Evolutionary conservation across 1,139 yeast genomes (phyloP).

Genomic region (Fermentozyma sake): DNA sequence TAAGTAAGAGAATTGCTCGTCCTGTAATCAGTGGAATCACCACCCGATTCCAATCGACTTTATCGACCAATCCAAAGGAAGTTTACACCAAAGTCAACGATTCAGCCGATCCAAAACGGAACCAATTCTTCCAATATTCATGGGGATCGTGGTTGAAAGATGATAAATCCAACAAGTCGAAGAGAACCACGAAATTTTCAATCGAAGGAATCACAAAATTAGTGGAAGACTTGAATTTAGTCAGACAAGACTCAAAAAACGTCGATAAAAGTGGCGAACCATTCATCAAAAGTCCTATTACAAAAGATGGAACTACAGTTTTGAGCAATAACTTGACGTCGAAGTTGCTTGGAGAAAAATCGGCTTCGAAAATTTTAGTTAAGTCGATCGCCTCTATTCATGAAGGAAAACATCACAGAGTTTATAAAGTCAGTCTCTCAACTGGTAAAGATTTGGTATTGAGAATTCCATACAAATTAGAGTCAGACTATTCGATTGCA

Average conservation of each 20-base stretch:
- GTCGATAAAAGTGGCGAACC: conserved; percentile 22
- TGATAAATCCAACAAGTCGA: conserved; percentile 67
- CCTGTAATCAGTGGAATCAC: too few species aligned
- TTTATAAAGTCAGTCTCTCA: conserved; percentile 66
- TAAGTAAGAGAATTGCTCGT: too few species aligned
- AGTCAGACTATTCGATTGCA: conserved; percentile 56
- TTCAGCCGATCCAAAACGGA: conserved; percentile 64
- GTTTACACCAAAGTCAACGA: conserved; percentile 52
- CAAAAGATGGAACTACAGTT: conserved; percentile 38
- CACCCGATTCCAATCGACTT: conserved; percentile 6
- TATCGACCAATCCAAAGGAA: conserved; percentile 25
- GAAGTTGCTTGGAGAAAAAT: conserved; percentile 36
- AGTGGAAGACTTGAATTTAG: conserved; percentile 34
- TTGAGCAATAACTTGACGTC: conserved; percentile 43
- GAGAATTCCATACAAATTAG: conserved; percentile 80
- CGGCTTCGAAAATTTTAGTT: conserved; percentile 41
- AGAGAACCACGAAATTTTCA: conserved; percentile 79
- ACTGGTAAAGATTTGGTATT: conserved; percentile 63
- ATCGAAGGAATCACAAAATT: conserved; percentile 65
- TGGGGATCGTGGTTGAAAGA: conserved; percentile 95
- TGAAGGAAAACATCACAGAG: conserved; percentile 91
- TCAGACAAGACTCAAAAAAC: conserved; percentile 19
- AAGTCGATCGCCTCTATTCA: conserved; percentile 79
- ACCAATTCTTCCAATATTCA: conserved; percentile 75
- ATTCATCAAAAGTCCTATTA: conserved; percentile 30